Evolutionary conservation across 345 rosid species (phyloP).

Genomic region (Iberis pinnata): DNA sequence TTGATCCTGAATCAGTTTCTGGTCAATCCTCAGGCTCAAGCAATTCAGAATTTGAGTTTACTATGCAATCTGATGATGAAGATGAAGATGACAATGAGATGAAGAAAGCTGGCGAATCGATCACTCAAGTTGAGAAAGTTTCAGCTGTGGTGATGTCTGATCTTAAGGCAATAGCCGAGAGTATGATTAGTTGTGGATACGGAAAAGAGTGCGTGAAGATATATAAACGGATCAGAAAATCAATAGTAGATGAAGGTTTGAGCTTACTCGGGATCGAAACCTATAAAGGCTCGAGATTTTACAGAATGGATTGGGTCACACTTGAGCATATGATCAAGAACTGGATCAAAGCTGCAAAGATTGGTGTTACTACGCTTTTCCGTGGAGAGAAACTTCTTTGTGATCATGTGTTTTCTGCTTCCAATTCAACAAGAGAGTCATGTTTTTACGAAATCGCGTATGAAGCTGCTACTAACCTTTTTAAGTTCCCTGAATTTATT

Average conservation of each 20-base stretch:
- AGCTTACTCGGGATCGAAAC: slow-evolving; percentile 50
- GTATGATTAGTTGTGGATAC: slow-evolving; percentile 70
- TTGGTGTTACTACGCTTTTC: slow-evolving; percentile 53
- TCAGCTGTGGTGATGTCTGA: slow-evolving; percentile 45
- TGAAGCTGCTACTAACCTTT: slow-evolving; percentile 57
- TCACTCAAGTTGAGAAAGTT: slow-evolving; percentile 34
- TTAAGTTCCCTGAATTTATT: slow-evolving; percentile 61
- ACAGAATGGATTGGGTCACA: slow-evolving; percentile 47
- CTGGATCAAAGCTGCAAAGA: slow-evolving; percentile 58
- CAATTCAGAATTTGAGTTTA: slow-evolving; percentile 28
- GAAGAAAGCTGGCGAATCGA: slow-evolving; percentile 32
- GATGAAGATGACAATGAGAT: slow-evolving; percentile 31
- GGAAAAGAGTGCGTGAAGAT: slow-evolving; percentile 59
- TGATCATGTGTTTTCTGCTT: slow-evolving; percentile 58
- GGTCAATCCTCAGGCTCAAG: slow-evolving; percentile 42
- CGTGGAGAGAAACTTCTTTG: slow-evolving; percentile 58
- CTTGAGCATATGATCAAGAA: slow-evolving; percentile 49
- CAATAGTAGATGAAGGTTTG: slow-evolving; percentile 58
- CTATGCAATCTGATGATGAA: slow-evolving; percentile 14
- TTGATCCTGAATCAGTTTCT: slow-evolving; percentile 51
- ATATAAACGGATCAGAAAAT: slow-evolving; percentile 52
- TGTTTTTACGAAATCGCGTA: slow-evolving; percentile 56
- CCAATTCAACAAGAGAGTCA: slow-evolving; percentile 46
- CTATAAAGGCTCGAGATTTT: slow-evolving; percentile 40
- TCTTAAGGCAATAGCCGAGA: slow-evolving; percentile 60